phyloP scores from a whole-genome alignment of 371 early-diverging fungal genomes.

The Syncephalastrum contaminatum region DNA sequence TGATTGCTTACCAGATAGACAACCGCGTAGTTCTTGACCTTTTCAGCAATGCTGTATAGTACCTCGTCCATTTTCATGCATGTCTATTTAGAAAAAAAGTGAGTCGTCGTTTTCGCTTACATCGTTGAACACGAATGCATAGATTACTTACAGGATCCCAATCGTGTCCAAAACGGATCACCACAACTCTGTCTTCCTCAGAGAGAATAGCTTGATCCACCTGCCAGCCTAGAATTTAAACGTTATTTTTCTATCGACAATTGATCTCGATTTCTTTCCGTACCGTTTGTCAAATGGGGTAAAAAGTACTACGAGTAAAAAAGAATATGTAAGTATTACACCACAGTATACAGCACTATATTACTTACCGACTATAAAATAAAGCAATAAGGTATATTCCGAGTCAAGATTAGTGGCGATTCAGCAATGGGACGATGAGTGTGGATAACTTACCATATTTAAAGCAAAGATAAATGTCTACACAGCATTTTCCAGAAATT shows the following conservation, averaged over 20 bases:
- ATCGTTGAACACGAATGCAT: not conserved
- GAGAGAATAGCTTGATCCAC: constrained; percentile 98
- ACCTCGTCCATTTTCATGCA: constrained; percentile 98
- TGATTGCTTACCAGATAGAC: constrained; percentile 75
- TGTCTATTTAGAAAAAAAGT: constrained; percentile 18
- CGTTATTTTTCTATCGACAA: not conserved
- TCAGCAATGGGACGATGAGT: not conserved
- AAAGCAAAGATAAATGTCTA: too few species aligned
- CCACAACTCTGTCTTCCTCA: constrained; percentile 95
- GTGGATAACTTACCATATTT: too few species aligned
- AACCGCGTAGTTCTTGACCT: constrained; percentile 97
- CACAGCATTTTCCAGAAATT: too few species aligned
- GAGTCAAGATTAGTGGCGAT: not conserved
- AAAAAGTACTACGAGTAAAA: constrained; percentile 59
- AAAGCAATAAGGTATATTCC: not conserved
- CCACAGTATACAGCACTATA: not conserved
- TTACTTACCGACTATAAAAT: constrained; percentile 14
- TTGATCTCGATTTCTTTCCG: constrained; percentile 6
- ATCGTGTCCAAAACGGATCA: constrained; percentile 97
- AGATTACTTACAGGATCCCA: constrained; percentile 70
- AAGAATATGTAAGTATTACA: too few species aligned
- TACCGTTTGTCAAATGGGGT: constrained; percentile 77
- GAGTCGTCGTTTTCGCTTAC: not conserved
- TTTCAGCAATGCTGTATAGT: constrained; percentile 89
- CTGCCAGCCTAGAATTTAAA: constrained; percentile 81